These are phyloP conservation scores for Aphanomyces euteiches DNA, from an alignment of 352 stramenopile species.

Conservation along the genomic window DNA sequence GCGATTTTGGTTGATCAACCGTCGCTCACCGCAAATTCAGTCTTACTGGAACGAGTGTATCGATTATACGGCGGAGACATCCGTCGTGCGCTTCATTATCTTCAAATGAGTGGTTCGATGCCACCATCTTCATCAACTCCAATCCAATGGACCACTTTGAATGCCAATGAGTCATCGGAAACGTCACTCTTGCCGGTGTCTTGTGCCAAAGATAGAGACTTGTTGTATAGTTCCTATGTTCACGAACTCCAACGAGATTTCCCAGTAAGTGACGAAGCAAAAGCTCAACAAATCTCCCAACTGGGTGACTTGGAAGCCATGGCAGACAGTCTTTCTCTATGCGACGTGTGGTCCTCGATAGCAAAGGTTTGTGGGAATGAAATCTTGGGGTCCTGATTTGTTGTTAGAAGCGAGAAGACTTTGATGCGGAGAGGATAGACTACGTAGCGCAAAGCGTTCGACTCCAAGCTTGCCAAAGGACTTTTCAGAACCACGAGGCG, in stretches of 20 bases:
- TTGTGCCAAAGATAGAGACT: background rate
- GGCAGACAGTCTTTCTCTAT: background rate
- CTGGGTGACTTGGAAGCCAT: conserved; percentile 2
- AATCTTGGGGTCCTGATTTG: background rate
- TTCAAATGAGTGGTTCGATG: conserved; percentile 37
- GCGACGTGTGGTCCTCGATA: background rate
- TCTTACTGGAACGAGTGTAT: conserved; percentile 52
- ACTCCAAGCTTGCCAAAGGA: conserved; percentile 5
- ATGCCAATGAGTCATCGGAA: background rate
- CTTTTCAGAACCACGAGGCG: background rate
- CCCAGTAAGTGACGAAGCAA: background rate
- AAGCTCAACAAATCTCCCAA: background rate
- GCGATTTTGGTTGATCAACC: conserved; percentile 59
- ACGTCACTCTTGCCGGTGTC: background rate
- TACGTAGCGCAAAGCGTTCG: background rate
- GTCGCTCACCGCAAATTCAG: conserved; percentile 36
- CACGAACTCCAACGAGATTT: background rate
- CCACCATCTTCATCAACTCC: background rate
- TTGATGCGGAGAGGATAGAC: background rate
- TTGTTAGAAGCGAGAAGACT: background rate
- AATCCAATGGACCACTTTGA: conserved; percentile 1
- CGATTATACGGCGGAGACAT: conserved; percentile 47
- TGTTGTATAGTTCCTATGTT: conserved; percentile 2
- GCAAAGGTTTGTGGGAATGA: too few relatives aligned
- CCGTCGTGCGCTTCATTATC: conserved; percentile 62